Evolutionary conservation across 2,329 filamentous ascomycete species (phyloP), one percentile per base, ranked within the genome.

Genomic region (Apiospora pterosperma): DNA sequence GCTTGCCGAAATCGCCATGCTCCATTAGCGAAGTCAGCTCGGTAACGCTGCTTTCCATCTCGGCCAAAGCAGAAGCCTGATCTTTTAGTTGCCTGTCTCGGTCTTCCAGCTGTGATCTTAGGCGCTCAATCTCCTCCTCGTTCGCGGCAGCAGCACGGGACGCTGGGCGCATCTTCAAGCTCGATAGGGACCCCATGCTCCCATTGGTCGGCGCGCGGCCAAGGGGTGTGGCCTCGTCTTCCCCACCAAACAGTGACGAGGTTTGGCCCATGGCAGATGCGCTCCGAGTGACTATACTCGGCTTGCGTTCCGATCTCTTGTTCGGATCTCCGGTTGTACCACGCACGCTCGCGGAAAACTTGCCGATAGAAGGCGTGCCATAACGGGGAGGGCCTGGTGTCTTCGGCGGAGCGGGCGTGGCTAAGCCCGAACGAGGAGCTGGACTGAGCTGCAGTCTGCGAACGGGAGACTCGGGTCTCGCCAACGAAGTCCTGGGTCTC

Each of bases 1-100:
- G 69, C 68, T 73, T 73, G 69, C 79, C 75, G 65, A 79, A 75
- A 65, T 84, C 81, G 67, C 81, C 78, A 75, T 82, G 83, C 78
- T 84, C 90, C 73, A 96, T 90, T 36, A 97, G 79, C 23, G 84
- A 82, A 67, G 92, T 90, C 55, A 76, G 74, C 61, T 76, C 74
- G 11, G 71, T 69, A n/a, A 76, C 71, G 62, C 74, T 76, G 64
- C 74, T 76, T 66, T 99, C 95, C 90, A 99, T 97, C 70, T 99
- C 96, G 16, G 89, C 85, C 62, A 99, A 80, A 21, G 90, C 92
- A 5, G 87, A 82, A 2, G 92, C 89, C 76, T 99, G 96, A 52
- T 97, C 96, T 70, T 90, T 90, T n/a, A 99, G 81, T 75, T 97
- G 92, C 69, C 85, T 88, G 70, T 98, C 93, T 36, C 93, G 89